Conservation (phyloP, 192 early-diverging fungal species). For the Rhizophagus sp. region DNA sequence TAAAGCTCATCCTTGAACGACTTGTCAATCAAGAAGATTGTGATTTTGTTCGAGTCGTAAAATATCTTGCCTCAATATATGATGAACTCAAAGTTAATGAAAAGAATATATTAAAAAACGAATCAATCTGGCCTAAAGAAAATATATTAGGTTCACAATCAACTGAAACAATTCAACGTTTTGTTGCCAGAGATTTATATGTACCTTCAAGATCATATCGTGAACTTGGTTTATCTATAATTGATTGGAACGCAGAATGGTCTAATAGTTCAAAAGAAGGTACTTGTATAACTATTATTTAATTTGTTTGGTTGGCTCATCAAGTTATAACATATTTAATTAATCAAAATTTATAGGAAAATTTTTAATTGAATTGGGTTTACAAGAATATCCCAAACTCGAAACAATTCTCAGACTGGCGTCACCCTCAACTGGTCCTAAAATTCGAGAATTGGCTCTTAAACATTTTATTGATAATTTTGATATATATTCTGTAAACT, state of each 20-base stretch:
- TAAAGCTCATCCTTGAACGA: neutral
- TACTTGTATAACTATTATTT: neutral
- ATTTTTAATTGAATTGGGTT: slow-evolving; percentile 51
- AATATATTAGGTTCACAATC: neutral
- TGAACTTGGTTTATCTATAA: slow-evolving; percentile 60
- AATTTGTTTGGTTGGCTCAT: too few relatives aligned
- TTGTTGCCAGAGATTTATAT: slow-evolving; percentile 65
- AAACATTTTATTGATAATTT: slow-evolving; percentile 74
- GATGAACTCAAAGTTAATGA: slow-evolving; percentile 58
- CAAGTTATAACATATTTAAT: too few relatives aligned
- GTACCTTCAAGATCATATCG: slow-evolving; percentile 59
- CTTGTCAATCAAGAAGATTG: slow-evolving; percentile 58
- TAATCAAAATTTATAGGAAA: slow-evolving; percentile 29
- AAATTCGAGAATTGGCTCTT: slow-evolving; percentile 55
- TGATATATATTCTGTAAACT: slow-evolving; percentile 27
- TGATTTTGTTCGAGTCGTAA: slow-evolving; percentile 81
- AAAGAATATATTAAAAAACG: slow-evolving; percentile 56
- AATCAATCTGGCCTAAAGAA: slow-evolving; percentile 64
- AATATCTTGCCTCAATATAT: slow-evolving; percentile 74
- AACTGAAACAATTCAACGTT: slow-evolving; percentile 36
- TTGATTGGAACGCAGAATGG: slow-evolving; percentile 64
- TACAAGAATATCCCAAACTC: slow-evolving; percentile 36
- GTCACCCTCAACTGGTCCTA: slow-evolving; percentile 29
- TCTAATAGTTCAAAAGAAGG: slow-evolving; percentile 32
- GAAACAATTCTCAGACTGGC: slow-evolving; percentile 44